Base-by-base conservation (phyloP, 129 eudicot genomes). In the Flaveria bidentis region DNA sequence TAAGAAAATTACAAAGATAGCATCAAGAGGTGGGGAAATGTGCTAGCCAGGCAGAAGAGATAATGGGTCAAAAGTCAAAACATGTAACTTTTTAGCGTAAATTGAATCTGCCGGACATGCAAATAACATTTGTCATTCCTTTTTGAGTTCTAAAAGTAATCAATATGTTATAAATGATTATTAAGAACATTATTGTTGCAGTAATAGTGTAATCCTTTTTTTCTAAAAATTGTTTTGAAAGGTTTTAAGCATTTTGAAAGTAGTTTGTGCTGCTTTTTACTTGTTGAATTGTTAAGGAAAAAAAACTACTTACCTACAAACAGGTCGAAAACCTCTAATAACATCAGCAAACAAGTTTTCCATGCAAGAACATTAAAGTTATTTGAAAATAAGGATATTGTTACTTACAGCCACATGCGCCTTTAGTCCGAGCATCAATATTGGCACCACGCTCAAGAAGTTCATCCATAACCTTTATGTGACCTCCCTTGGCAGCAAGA, bases 401-500 rank as follows among this genome's bases (percentile, higher is more conserved):
- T 45, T 39, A 91, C 98, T 80, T 82, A 88, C 99, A 95, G 85
- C 97, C 96, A 81, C 97, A 95, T 6, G 97, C 90, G 3, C 99
- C 99, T 79, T 91, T 95, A 6, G 97, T 91, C 76, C 99, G 85
- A 39, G 99, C 99, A 83, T 95, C 99, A 45, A 95, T 95, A 82
- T 95, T 87, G 42, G 99, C 99, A 80, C 99, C 99, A 12, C 87
- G 91, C 53, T 89, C 97, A 50, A 95, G 93, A 60, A 95, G 78
- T 70, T 81, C 88, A 84, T 95, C 96, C 97, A 95, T 95, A 18
- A 95, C 95, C 81, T 85, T 89, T 28, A 91, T 69, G 74, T 95
- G 96, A 60, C 94, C 99, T 67, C 95, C 96, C 78, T 95, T 88
- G 26, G 99, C 99, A 75, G 99, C 99, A 83, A 95, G 96, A 84